phyloP scores from a whole-genome alignment of 2,329 filamentous ascomycete species.

The Pyricularia pennisetigena region DNA sequence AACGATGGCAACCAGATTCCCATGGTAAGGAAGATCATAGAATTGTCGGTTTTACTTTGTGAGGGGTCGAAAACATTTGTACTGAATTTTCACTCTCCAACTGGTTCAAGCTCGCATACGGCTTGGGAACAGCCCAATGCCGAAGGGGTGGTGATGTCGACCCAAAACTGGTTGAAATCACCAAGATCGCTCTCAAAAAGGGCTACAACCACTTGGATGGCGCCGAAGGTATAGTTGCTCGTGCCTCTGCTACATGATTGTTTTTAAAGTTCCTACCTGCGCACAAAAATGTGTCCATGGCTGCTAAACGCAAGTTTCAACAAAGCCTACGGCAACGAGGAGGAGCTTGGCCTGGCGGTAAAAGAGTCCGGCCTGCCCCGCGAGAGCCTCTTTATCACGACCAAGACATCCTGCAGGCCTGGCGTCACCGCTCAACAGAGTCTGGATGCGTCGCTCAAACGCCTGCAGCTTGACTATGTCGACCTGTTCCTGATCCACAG shows the following conservation, averaged over 20 bases:
- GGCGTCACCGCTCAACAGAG: background rate
- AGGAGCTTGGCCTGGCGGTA: conserved; percentile 63
- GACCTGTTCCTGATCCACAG: conserved; percentile 60
- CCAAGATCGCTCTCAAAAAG: conserved; percentile 54
- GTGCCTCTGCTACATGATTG: background rate
- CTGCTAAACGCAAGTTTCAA: conserved; percentile 6
- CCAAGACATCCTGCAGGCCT: conserved; percentile 37
- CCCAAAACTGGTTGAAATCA: conserved; percentile 27
- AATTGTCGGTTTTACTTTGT: background rate
- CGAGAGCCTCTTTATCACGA: conserved; percentile 58
- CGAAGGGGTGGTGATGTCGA: conserved; percentile 18
- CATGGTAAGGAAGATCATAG: conserved; percentile 33
- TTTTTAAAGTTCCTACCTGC: background rate
- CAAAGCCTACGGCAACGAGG: conserved; percentile 52
- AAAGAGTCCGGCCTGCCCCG: conserved; percentile 54
- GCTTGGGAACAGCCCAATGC: conserved; percentile 54
- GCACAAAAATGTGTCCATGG: background rate
- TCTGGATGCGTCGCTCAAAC: conserved; percentile 44
- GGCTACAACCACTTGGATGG: conserved; percentile 68
- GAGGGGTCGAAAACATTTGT: background rate
- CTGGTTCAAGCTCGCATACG: conserved; percentile 52
- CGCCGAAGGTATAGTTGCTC: conserved; percentile 46
- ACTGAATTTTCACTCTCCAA: background rate
- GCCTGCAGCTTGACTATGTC: conserved; percentile 60
- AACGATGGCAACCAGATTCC: conserved; percentile 68